A percentile compares a stretch with the other conserved stretches of the same genome.
Evolutionary conservation across 1,284 basidiomycete species (phyloP).

Genomic region (Psilocybe mexicana): DNA sequence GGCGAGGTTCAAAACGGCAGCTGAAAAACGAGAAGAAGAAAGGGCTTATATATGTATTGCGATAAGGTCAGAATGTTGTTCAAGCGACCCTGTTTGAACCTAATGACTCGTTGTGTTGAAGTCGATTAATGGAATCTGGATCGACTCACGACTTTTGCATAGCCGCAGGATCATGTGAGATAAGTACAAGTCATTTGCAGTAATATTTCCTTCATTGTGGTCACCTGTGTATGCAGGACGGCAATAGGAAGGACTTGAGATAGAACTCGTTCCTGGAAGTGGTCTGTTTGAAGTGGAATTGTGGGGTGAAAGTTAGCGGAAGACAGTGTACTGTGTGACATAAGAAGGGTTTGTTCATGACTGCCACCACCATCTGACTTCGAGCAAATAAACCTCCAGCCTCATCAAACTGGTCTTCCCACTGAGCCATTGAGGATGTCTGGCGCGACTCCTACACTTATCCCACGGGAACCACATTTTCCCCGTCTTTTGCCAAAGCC

Average conservation of each 20-base stretch:
- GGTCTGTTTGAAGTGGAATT: neutral
- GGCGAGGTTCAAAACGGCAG: no score
- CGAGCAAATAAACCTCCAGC: no score
- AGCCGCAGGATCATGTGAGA: constrained; percentile 13
- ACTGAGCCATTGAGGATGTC: constrained; percentile 33
- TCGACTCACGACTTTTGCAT: constrained; percentile 5
- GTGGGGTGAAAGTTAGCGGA: no score
- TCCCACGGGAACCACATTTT: constrained; percentile 60
- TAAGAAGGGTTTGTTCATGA: no score
- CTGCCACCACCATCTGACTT: no score
- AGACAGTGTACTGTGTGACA: no score
- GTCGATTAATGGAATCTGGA: neutral
- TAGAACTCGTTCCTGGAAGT: neutral
- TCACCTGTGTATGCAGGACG: no score
- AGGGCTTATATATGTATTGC: no score
- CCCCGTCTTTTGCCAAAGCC: constrained; percentile 65
- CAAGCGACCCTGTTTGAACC: neutral
- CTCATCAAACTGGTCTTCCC: neutral
- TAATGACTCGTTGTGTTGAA: constrained; percentile 7
- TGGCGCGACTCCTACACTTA: constrained; percentile 65
- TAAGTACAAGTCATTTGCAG: neutral
- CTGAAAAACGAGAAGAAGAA: no score
- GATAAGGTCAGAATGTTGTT: no score
- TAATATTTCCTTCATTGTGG: no score
- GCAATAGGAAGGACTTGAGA: no score